Evolutionary conservation across 805 yeast genomes (phyloP).

Genomic region (Zygoascus tannicola): DNA sequence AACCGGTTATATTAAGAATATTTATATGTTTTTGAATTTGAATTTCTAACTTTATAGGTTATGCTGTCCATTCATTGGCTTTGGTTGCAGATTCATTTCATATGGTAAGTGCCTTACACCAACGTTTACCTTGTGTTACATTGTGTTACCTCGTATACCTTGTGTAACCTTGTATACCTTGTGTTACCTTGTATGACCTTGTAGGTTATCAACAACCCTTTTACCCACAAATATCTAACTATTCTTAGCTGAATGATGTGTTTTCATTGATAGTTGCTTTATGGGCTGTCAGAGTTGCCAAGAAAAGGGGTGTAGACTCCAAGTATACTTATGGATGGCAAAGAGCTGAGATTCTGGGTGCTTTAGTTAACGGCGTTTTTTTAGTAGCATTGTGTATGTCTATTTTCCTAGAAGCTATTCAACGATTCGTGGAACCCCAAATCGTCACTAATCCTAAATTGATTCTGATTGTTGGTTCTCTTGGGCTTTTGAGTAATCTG

Average conservation of each 20-base stretch:
- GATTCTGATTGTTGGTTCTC: conserved; percentile 69
- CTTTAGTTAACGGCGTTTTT: conserved; percentile 87
- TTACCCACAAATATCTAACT: too few species aligned
- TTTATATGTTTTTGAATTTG: too few species aligned
- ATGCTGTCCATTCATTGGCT: conserved; percentile 88
- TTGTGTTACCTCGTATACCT: too few species aligned
- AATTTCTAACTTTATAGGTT: conserved; percentile 29
- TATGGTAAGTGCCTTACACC: conserved; percentile 51
- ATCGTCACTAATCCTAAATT: conserved; percentile 73
- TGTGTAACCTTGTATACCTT: too few species aligned
- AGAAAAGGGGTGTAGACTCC: conserved; percentile 70
- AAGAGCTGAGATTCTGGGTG: conserved; percentile 94
- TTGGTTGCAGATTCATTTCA: conserved; percentile 95
- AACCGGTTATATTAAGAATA: too few species aligned
- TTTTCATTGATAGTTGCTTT: conserved; percentile 81
- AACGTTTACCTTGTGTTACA: too few species aligned
- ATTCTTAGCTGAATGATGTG: conserved; percentile 60
- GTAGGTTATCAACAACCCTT: too few species aligned
- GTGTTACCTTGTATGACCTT: too few species aligned
- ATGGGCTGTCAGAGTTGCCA: conserved; percentile 93
- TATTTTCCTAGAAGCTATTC: conserved; percentile 85
- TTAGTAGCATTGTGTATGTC: conserved; percentile 86
- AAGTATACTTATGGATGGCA: conserved; percentile 97
- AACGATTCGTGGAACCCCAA: conserved; percentile 75
- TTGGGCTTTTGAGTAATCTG: conserved; percentile 75